Evolutionary conservation across 805 yeast genomes (phyloP).

Genomic region (Hanseniaspora lachancei): DNA sequence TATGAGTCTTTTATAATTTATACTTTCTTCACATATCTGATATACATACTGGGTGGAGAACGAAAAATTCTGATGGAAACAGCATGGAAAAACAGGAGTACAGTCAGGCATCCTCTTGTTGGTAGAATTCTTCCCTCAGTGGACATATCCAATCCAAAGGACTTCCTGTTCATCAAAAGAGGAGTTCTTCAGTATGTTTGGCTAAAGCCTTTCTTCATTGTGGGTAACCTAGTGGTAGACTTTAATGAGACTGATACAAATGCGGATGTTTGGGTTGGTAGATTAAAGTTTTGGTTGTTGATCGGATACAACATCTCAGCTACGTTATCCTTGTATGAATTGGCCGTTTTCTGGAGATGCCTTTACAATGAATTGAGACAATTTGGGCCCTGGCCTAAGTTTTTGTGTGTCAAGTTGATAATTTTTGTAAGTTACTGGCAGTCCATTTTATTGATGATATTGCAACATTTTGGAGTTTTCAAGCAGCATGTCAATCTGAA

Average conservation of each 20-base stretch:
- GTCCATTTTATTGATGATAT: constrained; percentile 46
- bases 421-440: constrained; percentile 99
- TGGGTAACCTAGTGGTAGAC: constrained; percentile 36
- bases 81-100: constrained; percentile 47
- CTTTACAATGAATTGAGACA: constrained; percentile 62
- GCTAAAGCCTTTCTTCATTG: constrained; percentile 75
- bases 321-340: constrained; percentile 63
- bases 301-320: constrained; percentile 67
- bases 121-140: constrained; percentile 40
- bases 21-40: constrained; percentile 74
- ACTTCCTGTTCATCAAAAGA: constrained; percentile 63
- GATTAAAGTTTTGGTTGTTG: constrained; percentile 46
- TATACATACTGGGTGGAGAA: constrained; percentile 85
- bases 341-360: constrained; percentile 89
- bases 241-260: constrained; percentile 35
- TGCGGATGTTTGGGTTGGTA: constrained; percentile 29
- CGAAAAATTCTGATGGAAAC: constrained; percentile 56
- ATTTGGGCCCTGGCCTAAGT: constrained; percentile 83
- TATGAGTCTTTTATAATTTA: constrained; percentile 95
- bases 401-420: constrained; percentile 80
- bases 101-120: constrained; percentile 49
- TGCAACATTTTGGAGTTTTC: constrained; percentile 37
- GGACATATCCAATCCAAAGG: constrained; percentile 76
- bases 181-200: constrained; percentile 90
- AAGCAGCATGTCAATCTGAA: constrained; percentile 25